These are phyloP conservation scores for Aspergillus brasiliensis DNA, from an alignment of 2,329 filamentous ascomycete species.

Conservation along the genomic window DNA sequence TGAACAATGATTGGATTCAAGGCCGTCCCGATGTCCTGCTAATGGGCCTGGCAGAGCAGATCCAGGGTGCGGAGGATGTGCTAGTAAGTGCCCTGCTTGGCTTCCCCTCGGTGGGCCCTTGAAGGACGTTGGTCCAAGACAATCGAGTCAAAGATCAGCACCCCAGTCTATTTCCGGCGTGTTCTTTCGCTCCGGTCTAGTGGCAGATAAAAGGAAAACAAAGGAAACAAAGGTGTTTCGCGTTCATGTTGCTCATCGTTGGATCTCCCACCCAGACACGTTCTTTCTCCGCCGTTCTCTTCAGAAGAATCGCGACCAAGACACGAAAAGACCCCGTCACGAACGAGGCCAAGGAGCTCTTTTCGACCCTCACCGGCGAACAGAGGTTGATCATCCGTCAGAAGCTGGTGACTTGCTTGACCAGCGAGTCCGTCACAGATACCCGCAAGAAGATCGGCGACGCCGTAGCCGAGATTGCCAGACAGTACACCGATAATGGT, in stretches of 20 bases:
- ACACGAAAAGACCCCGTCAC: conserved; percentile 71
- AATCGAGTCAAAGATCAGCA: not conserved
- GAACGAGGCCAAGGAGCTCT: conserved; percentile 77
- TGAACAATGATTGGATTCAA: conserved; percentile 86
- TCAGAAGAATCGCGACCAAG: conserved; percentile 89
- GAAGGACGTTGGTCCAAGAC: conserved; percentile 2
- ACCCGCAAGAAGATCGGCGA: conserved; percentile 96
- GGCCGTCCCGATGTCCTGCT: conserved; percentile 81
- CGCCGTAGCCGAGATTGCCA: conserved; percentile 91
- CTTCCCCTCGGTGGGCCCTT: not conserved
- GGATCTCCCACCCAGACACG: conserved; percentile 64
- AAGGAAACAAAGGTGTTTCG: not conserved
- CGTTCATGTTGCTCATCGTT: not conserved
- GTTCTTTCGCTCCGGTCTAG: not conserved
- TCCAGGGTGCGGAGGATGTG: conserved; percentile 73
- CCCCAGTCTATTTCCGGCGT: not conserved
- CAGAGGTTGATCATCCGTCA: conserved; percentile 78
- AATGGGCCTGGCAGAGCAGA: conserved; percentile 92
- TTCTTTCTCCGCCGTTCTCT: conserved; percentile 90
- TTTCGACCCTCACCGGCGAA: conserved; percentile 73
- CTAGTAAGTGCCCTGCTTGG: conserved; percentile 57
- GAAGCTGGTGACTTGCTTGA: conserved; percentile 78
- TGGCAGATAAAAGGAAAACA: not conserved
- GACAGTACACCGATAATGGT: conserved; percentile 94
- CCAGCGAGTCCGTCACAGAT: conserved; percentile 68